Base-by-base conservation (phyloP, 2,329 filamentous ascomycete genomes). In the Incumbomyces delicatus region DNA sequence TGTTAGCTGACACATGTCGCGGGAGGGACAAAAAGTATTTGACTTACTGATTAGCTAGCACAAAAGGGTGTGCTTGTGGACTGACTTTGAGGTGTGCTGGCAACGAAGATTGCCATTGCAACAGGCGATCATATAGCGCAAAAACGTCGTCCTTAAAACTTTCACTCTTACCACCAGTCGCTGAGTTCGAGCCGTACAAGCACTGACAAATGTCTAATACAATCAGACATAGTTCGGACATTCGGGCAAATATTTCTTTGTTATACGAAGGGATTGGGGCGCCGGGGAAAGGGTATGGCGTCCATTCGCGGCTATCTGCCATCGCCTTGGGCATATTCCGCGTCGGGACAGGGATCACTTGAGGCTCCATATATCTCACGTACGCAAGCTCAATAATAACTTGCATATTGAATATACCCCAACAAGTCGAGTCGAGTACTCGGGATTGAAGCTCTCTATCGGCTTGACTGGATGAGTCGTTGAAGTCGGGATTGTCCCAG, bases 11-110 rank as follows among this genome's bases (percentile, higher is more conserved):
- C 16, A 11, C 5, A 4, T n/a, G 16, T 35, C 13, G 6, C 33
- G 17, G 7, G n/a, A 39, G 6, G 36, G 13, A 39, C 36, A 39
- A 16, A 37, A 16, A 17, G n/a, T 14, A 5, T 11, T 5, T 27
- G 33, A 39, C 36, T 39, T 39, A 39, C 36, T 39, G 36, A 22
- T 39, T n/a, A 39, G n/a, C n/a, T 13, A 39, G 36, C 14, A 39
- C 36, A 13, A 18, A 18, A 13, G 36, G 14, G 18, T n/a, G 36
- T 13, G 36, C n/a, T 7, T 22, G n/a, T 39, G n/a, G 12, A 6
- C 18, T 16, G 4, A 18, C 4, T 17, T 17, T n/a, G 14, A 39
- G 36, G 18, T 39, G 36, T 7, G 36, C 36, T 18, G 36, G 36
- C 18, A 39, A 13, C 12, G 36, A 39, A 39, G 14, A 13, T 5